A percentile compares a stretch with the other conserved stretches of the same genome.
phyloP scores from a whole-genome alignment of 202 grass and related monocot genomes.

The Setaria viridis region DNA sequence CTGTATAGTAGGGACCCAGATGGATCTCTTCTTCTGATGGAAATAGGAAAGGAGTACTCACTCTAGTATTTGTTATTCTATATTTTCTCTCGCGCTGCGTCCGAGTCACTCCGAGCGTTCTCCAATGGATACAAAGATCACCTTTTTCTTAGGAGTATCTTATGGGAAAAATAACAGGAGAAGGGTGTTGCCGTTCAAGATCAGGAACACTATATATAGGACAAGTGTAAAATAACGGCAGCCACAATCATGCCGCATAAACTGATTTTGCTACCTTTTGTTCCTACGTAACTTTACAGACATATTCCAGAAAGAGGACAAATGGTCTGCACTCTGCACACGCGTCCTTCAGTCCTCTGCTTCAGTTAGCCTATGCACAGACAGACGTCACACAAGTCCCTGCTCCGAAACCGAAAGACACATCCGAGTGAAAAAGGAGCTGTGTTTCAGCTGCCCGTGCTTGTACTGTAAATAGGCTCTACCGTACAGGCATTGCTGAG shows the following conservation, averaged over 20 bases:
- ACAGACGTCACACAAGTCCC: too few relatives aligned
- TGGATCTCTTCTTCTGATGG: too few relatives aligned
- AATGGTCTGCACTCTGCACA: neutral
- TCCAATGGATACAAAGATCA: neutral
- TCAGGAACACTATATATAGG: neutral
- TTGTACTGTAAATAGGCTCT: too few relatives aligned
- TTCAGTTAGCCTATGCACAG: too few relatives aligned
- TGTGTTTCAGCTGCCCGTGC: too few relatives aligned
- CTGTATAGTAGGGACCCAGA: too few relatives aligned
- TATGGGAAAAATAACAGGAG: neutral
- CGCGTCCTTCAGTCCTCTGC: neutral
- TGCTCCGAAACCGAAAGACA: too few relatives aligned
- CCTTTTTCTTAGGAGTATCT: neutral
- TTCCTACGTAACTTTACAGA: neutral
- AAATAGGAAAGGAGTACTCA: too few relatives aligned
- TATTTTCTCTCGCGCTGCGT: neutral
- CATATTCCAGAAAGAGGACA: neutral
- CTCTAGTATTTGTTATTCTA: too few relatives aligned
- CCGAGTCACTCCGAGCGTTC: constrained; percentile 1
- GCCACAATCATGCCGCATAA: neutral
- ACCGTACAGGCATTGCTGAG: too few relatives aligned
- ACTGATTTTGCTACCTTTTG: neutral
- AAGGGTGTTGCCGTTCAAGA: neutral
- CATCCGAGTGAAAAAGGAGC: too few relatives aligned
- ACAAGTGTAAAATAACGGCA: neutral